These are phyloP conservation scores for Rasamsonia emersonii DNA, from an alignment of 2,329 filamentous ascomycete species.

Conservation along the genomic window DNA sequence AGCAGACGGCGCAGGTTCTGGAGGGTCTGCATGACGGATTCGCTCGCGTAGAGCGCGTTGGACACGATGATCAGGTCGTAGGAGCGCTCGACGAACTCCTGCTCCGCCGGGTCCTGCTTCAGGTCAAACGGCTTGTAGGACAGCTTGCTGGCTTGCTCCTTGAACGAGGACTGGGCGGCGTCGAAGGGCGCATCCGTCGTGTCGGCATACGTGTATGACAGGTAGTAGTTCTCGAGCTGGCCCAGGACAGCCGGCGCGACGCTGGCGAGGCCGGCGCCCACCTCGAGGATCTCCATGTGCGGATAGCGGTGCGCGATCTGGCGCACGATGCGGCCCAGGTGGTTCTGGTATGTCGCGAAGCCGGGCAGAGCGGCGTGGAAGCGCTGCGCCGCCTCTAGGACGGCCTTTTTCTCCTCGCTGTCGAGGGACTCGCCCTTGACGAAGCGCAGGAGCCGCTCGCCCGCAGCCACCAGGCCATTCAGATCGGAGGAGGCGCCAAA, in stretches of 20 bases:
- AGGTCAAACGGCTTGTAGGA: conserved; percentile 22
- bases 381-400: too few species aligned
- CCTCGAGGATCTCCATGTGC: conserved; percentile 27
- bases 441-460: conserved; percentile 23
- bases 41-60: conserved; percentile 25
- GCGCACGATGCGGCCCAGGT: conserved; percentile 16
- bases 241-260: not conserved
- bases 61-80: conserved; percentile 26
- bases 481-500: conserved; percentile 7
- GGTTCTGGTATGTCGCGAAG: too few species aligned
- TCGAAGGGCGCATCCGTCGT: conserved; percentile 20
- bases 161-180: conserved; percentile 16
- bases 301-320: conserved; percentile 26
- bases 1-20: conserved; percentile 19
- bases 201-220: conserved; percentile 19
- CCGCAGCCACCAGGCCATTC: conserved; percentile 5
- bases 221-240: not conserved
- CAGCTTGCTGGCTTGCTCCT: conserved; percentile 12
- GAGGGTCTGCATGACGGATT: conserved; percentile 13
- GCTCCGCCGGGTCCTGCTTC: conserved; percentile 14
- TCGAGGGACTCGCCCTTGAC: conserved; percentile 24
- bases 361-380: too few species aligned
- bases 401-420: conserved; percentile 23
- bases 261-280: not conserved
- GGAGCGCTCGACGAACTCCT: conserved; percentile 17